Evolutionary conservation across 257 asterid genomes (phyloP).

Genomic region (Solanum tacnaense): DNA sequence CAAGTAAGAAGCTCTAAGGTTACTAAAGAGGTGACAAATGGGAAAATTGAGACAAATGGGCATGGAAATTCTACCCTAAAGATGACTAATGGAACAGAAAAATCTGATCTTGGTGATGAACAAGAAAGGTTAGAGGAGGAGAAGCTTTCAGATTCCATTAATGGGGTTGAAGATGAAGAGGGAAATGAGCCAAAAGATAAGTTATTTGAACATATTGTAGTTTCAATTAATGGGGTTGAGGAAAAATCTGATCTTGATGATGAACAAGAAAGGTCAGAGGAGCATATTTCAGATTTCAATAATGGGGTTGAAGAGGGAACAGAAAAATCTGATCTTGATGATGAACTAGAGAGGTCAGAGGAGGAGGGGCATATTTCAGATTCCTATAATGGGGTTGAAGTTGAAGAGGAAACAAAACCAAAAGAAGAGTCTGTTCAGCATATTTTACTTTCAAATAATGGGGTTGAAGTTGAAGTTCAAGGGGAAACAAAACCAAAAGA

Average conservation of each 20-base stretch:
- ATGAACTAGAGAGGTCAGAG: slow-evolving; percentile 2
- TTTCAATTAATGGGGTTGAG: not conserved
- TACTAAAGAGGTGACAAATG: not conserved
- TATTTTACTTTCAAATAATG: too few species aligned
- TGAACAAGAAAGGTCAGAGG: slow-evolving; percentile 6
- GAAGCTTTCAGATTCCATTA: not conserved
- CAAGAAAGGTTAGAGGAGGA: slow-evolving; percentile 10
- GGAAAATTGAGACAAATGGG: slow-evolving; percentile 17
- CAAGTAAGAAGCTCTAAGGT: slow-evolving; percentile 29
- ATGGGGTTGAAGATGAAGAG: not conserved
- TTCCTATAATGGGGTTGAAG: not conserved
- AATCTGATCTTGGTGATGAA: slow-evolving; percentile 7
- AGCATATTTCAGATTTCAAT: not conserved
- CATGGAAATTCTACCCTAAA: not conserved
- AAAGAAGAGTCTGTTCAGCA: not conserved
- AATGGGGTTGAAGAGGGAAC: not conserved
- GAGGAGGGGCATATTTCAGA: slow-evolving; percentile 1
- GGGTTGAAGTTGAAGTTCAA: not conserved
- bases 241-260: slow-evolving; percentile 14
- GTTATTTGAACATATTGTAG: not conserved
- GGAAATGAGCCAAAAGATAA: not conserved
- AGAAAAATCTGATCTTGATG: slow-evolving; percentile 8
- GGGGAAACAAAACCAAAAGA: not conserved
- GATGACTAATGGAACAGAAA: slow-evolving; percentile 19
- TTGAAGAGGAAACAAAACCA: not conserved